A percentile compares a stretch with the other conserved stretches of the same genome.
These are phyloP conservation scores for Vicia faba DNA, from an alignment of 306 rosid species.

Conservation along the genomic window DNA sequence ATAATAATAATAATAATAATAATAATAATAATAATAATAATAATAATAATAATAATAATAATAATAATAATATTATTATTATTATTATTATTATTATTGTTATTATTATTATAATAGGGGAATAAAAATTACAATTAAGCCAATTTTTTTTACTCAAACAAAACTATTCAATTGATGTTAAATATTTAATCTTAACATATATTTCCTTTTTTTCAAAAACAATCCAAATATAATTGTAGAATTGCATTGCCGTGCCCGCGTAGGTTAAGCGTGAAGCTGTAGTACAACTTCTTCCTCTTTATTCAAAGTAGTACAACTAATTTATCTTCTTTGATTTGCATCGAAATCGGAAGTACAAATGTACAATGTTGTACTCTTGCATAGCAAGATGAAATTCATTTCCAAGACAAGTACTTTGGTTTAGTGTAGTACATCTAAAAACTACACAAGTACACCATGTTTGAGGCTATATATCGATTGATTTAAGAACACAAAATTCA, in stretches of 20 bases:
- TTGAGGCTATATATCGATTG: slow-evolving; percentile 34
- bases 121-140: too few species aligned
- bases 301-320: slow-evolving; percentile 13
- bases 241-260: slow-evolving; percentile 1
- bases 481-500: slow-evolving; percentile 12
- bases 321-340: neutral
- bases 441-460: slow-evolving; percentile 41
- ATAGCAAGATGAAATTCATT: neutral
- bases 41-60: too few species aligned
- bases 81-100: too few species aligned
- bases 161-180: too few species aligned
- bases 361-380: slow-evolving; percentile 43
- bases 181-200: too few species aligned
- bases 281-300: slow-evolving; percentile 17
- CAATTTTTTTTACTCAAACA: too few species aligned
- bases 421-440: slow-evolving; percentile 42
- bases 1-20: too few species aligned
- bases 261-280: slow-evolving; percentile 6
- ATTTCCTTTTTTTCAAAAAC: neutral
- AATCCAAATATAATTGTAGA: neutral
- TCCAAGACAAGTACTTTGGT: slow-evolving; percentile 23
- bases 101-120: too few species aligned
- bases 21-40: too few species aligned
- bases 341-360: slow-evolving; percentile 39
- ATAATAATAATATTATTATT: too few species aligned